Conservation (phyloP, 2,329 filamentous ascomycete species). For the Cladobotryum mycophilum region DNA sequence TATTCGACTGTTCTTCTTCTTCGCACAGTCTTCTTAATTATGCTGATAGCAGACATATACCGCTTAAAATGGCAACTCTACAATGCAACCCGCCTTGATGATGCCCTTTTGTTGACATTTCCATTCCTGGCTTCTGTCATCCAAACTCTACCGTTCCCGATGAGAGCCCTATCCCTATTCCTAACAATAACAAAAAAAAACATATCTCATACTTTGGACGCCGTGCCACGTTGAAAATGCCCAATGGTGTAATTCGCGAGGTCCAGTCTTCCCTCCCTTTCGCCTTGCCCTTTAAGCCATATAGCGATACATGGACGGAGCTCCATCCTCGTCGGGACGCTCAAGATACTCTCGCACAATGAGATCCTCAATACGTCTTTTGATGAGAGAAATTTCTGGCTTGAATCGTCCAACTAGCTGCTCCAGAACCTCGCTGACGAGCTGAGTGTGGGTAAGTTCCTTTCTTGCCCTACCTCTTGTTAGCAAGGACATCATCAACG, state of each 20-base stretch:
- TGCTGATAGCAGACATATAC: not conserved
- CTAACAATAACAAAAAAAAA: not conserved
- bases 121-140: not conserved
- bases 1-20: not conserved
- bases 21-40: not conserved
- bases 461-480: constrained; percentile 59
- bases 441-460: constrained; percentile 59
- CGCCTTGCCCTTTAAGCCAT: constrained; percentile 48
- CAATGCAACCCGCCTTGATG: not conserved
- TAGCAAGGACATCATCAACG: constrained; percentile 17
- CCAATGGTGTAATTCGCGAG: constrained; percentile 3
- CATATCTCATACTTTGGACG: constrained; percentile 8
- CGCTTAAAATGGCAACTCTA: not conserved
- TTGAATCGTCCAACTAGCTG: constrained; percentile 65
- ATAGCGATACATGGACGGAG: constrained; percentile 62
- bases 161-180: not conserved
- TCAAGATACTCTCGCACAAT: constrained; percentile 74
- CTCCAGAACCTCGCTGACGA: constrained; percentile 65
- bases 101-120: not conserved
- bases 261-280: constrained; percentile 1
- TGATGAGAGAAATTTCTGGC: constrained; percentile 71
- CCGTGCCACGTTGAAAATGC: constrained; percentile 6
- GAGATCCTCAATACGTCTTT: constrained; percentile 72
- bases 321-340: constrained; percentile 59
- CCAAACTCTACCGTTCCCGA: not conserved